phyloP scores from a whole-genome alignment of 352 stramenopile genomes.

The Globisporangium barbulae region DNA sequence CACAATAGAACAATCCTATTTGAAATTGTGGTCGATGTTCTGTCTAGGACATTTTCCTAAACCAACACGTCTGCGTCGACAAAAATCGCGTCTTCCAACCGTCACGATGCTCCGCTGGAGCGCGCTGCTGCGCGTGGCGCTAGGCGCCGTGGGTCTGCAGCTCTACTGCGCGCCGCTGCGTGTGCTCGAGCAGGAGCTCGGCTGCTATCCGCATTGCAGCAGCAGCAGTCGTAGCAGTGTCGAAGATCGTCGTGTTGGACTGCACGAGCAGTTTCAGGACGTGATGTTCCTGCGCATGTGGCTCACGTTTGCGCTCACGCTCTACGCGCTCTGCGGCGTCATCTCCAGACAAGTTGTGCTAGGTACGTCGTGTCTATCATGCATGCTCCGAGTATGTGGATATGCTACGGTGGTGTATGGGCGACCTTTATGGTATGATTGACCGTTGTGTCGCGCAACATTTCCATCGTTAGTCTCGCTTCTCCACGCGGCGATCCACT shows the following conservation, averaged over 20 bases:
- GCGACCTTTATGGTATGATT: neutral
- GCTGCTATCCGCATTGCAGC: neutral
- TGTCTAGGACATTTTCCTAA: neutral
- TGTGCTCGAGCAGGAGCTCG: constrained; percentile 3
- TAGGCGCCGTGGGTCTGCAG: constrained; percentile 3
- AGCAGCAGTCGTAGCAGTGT: neutral
- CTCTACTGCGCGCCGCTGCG: constrained; percentile 17
- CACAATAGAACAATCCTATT: too few relatives aligned
- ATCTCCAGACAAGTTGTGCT: constrained; percentile 16
- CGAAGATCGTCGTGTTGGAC: neutral
- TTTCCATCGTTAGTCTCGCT: constrained; percentile 7
- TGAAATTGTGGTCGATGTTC: too few relatives aligned
- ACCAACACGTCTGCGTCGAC: too few relatives aligned
- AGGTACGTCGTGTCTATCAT: constrained; percentile 5
- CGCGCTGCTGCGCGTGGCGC: neutral
- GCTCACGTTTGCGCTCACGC: constrained; percentile 18
- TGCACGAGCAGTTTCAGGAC: constrained; percentile 5
- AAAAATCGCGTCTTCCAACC: neutral
- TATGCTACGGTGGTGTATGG: neutral
- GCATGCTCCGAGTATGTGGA: neutral
- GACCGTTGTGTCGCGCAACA: neutral
- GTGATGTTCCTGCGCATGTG: constrained; percentile 18
- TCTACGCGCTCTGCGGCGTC: constrained; percentile 12
- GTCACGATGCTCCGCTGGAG: constrained; percentile 5
- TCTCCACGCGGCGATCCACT: constrained; percentile 20